These are phyloP conservation scores for Huntiella decipiens DNA, from an alignment of 2,329 filamentous ascomycete genomes.

Conservation along the genomic window DNA sequence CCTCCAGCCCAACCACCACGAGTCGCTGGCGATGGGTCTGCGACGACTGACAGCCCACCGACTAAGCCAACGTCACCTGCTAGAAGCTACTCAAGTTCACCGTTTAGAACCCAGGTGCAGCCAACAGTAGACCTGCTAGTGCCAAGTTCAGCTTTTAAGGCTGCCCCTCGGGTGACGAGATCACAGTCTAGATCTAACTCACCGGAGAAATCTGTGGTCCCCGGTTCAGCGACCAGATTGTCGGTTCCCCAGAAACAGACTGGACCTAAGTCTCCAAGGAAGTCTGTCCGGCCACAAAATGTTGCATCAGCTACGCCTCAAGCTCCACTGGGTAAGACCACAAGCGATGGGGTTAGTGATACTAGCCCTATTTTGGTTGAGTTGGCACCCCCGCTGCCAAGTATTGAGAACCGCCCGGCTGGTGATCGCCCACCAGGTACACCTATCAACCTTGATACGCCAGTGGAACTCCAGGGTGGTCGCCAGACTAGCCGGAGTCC, in stretches of 20 bases:
- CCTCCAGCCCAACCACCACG: not conserved
- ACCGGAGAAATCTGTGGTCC: slow-evolving; percentile 4
- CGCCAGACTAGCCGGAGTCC: slow-evolving; percentile 4
- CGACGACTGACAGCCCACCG: slow-evolving; percentile 6
- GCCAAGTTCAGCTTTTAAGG: not conserved
- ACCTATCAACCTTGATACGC: slow-evolving; percentile 10
- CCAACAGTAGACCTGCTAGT: slow-evolving; percentile 2
- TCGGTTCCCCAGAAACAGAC: not conserved
- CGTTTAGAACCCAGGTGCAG: slow-evolving; percentile 7
- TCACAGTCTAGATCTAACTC: slow-evolving; percentile 7
- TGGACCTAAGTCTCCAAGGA: slow-evolving; percentile 7
- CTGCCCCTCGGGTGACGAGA: slow-evolving; percentile 4
- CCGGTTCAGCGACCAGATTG: not conserved
- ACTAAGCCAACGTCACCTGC: slow-evolving; percentile 4
- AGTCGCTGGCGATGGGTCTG: too few species aligned
- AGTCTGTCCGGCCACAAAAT: not conserved
- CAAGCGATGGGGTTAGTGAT: slow-evolving; percentile 1
- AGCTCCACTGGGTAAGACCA: not conserved
- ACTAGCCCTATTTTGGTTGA: slow-evolving; percentile 3
- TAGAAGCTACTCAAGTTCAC: slow-evolving; percentile 8
- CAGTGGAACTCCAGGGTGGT: slow-evolving; percentile 3
- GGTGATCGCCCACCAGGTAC: not conserved
- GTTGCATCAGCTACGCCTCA: slow-evolving; percentile 4
- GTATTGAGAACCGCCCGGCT: not conserved
- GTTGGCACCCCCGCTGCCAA: not conserved